Conservation (phyloP, 2,329 filamentous ascomycete genomes). For the Plenodomus biglobosus region DNA sequence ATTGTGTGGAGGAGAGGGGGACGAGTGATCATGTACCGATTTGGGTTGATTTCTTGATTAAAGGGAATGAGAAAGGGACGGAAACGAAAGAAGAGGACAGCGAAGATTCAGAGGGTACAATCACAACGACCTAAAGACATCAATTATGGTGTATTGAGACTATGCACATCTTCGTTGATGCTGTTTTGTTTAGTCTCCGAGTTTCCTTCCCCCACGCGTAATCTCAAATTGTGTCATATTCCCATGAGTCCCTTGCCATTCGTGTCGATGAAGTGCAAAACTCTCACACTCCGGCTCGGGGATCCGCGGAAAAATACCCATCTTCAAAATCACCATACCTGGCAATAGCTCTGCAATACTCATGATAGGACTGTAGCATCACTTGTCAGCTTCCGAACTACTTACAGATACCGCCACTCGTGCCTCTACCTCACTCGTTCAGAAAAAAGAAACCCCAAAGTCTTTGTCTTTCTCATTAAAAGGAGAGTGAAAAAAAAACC, state of each 20-base stretch:
- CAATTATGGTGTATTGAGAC: too few relatives aligned
- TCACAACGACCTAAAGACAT: too few relatives aligned
- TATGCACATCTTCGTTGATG: too few relatives aligned
- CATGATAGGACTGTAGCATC: slow-evolving; percentile 50
- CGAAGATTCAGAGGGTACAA: too few relatives aligned
- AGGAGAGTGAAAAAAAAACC: not conserved
- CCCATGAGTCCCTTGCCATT: slow-evolving; percentile 48
- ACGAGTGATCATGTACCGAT: slow-evolving; percentile 59
- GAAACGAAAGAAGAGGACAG: not conserved
- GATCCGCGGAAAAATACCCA: slow-evolving; percentile 54
- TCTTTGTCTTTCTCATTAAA: too few relatives aligned
- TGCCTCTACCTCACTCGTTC: too few relatives aligned
- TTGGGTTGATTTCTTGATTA: slow-evolving; percentile 41
- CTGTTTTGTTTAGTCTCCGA: slow-evolving; percentile 26
- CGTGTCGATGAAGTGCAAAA: slow-evolving; percentile 49
- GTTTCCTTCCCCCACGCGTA: slow-evolving; percentile 44
- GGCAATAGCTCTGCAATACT: slow-evolving; percentile 46
- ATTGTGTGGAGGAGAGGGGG: slow-evolving; percentile 50
- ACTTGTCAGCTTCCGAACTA: slow-evolving; percentile 25
- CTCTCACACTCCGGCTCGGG: slow-evolving; percentile 51
- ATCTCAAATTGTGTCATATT: slow-evolving; percentile 46
- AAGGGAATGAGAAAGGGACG: not conserved
- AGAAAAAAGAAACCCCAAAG: too few relatives aligned
- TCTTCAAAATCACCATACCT: slow-evolving; percentile 53
- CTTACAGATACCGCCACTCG: too few relatives aligned